Conservation (phyloP, 2,329 filamentous ascomycete species). For the Fusarium metavorans region DNA sequence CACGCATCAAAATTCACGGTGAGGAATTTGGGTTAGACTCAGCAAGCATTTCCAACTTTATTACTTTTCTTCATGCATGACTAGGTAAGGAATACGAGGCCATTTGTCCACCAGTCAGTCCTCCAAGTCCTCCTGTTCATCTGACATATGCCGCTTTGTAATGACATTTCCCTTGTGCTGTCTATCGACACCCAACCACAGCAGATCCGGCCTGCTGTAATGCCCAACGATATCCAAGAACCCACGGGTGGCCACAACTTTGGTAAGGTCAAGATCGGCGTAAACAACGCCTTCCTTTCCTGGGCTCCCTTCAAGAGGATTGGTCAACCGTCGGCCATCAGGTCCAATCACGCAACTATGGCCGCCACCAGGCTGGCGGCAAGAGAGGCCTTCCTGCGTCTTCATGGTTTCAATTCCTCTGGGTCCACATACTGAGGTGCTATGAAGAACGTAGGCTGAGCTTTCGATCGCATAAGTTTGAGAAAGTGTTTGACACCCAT, state of each 20-base stretch:
- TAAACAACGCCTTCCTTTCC: conserved; percentile 60
- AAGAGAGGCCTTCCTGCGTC: conserved; percentile 51
- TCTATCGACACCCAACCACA: conserved; percentile 49
- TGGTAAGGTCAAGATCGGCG: conserved; percentile 62
- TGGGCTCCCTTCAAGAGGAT: conserved; percentile 25
- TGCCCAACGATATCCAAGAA: conserved; percentile 54
- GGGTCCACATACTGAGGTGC: conserved; percentile 50
- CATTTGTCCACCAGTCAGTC: neutral
- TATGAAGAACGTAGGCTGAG: conserved; percentile 62
- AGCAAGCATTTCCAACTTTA: neutral
- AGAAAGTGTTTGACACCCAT: conserved; percentile 58
- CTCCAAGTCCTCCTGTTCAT: neutral
- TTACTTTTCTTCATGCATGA: neutral
- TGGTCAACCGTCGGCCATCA: conserved; percentile 36
- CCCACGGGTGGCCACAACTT: conserved; percentile 53
- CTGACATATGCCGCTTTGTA: conserved; percentile 12
- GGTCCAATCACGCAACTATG: conserved; percentile 40
- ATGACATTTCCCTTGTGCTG: conserved; percentile 30
- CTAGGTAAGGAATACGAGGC: neutral
- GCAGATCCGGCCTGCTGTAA: conserved; percentile 54
- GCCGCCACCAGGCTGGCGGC: conserved; percentile 36
- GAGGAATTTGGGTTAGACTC: neutral
- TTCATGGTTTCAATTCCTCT: conserved; percentile 56
- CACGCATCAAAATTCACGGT: neutral
- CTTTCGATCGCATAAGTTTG: conserved; percentile 69